These are phyloP conservation scores for Pseudocercospora fuligena DNA, from an alignment of 2,329 filamentous ascomycete genomes.

Conservation along the genomic window DNA sequence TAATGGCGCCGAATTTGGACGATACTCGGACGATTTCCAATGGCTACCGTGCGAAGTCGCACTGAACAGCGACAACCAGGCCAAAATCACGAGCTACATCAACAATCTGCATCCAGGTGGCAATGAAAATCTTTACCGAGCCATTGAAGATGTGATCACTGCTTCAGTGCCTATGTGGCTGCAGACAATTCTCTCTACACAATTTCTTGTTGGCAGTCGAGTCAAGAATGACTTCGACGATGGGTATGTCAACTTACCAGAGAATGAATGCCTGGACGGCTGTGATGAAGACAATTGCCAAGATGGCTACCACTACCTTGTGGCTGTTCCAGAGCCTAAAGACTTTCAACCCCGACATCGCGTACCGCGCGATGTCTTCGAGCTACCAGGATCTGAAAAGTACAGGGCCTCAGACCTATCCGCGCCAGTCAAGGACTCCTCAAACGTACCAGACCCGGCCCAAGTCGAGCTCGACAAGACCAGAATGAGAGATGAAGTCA, in stretches of 20 bases:
- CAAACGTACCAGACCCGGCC: too few species aligned
- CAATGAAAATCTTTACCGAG: slow-evolving; percentile 28
- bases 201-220: not conserved
- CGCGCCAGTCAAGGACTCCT: too few species aligned
- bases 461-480: not conserved
- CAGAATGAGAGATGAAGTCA: not conserved
- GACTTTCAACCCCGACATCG: not conserved
- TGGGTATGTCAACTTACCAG: not conserved
- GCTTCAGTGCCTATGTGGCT: slow-evolving; percentile 36
- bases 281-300: not conserved
- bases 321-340: not conserved
- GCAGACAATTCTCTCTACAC: slow-evolving; percentile 13
- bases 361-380: not conserved
- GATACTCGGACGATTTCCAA: slow-evolving; percentile 26
- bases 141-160: slow-evolving; percentile 32
- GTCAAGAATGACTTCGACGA: not conserved
- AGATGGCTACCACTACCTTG: not conserved
- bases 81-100: slow-evolving; percentile 35
- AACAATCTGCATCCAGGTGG: slow-evolving; percentile 35
- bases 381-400: not conserved
- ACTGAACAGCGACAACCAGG: slow-evolving; percentile 13
- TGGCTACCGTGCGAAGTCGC: slow-evolving; percentile 35
- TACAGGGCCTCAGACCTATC: too few species aligned
- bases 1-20: not conserved
- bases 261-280: not conserved